Conservation (phyloP, 495 filamentous ascomycete species). For the Gamarada debralockiae region DNA sequence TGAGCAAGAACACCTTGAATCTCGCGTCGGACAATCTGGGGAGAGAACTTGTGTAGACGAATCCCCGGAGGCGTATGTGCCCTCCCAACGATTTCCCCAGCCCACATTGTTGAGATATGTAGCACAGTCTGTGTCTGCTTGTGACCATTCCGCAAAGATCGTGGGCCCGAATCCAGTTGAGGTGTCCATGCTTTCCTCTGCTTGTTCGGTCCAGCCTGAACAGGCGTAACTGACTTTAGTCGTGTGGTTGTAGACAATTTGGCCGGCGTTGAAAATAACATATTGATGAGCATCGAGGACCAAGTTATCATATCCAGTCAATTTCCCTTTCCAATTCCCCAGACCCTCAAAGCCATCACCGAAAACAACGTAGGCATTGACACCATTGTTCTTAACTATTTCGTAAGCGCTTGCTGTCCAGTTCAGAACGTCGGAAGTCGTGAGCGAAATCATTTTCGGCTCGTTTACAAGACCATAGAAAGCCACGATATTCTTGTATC, state of each 20-base stretch:
- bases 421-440: slow-evolving; percentile 52
- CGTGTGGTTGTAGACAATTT: slow-evolving; percentile 69
- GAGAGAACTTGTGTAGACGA: slow-evolving; percentile 48
- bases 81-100: slow-evolving; percentile 86
- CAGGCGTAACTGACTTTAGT: slow-evolving; percentile 82
- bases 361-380: slow-evolving; percentile 64
- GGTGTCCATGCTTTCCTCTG: slow-evolving; percentile 61
- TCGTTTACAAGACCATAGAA: slow-evolving; percentile 89
- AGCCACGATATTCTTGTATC: slow-evolving; percentile 78
- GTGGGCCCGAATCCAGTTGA: slow-evolving; percentile 89
- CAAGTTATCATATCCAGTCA: slow-evolving; percentile 52
- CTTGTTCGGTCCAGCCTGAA: slow-evolving; percentile 77
- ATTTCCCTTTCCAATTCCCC: slow-evolving; percentile 69
- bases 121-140: slow-evolving; percentile 96
- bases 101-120: slow-evolving; percentile 85
- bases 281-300: slow-evolving; percentile 94
- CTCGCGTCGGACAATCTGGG: slow-evolving; percentile 66
- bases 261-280: slow-evolving; percentile 77
- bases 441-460: slow-evolving; percentile 70
- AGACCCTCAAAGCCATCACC: slow-evolving; percentile 85
- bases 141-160: slow-evolving; percentile 96
- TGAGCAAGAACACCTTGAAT: slow-evolving; percentile 62
- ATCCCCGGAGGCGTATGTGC: slow-evolving; percentile 60
- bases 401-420: slow-evolving; percentile 66
- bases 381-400: slow-evolving; percentile 65